These are phyloP conservation scores for Mediolabrus comicus DNA, from an alignment of 108 stramenopile genomes.

Conservation along the genomic window DNA sequence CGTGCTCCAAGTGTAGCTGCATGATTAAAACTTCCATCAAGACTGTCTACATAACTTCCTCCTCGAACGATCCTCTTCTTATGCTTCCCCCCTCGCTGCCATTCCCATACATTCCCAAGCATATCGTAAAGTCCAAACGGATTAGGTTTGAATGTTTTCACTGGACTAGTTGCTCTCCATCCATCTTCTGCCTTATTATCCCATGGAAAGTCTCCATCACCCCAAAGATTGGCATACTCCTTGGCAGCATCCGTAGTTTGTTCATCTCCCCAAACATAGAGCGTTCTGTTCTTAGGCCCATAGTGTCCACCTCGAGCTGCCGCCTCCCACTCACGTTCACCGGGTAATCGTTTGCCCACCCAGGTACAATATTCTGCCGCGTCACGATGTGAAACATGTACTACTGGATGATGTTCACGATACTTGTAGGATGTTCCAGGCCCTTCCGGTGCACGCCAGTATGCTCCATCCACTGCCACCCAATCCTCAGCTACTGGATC, in stretches of 20 bases:
- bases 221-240: slow-evolving; percentile 80
- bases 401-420: slow-evolving; percentile 88
- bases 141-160: slow-evolving; percentile 83
- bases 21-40: slow-evolving; percentile 85
- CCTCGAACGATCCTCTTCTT: slow-evolving; percentile 87
- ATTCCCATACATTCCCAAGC: slow-evolving; percentile 95
- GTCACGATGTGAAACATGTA: slow-evolving; percentile 92
- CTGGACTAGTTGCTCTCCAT: slow-evolving; percentile 82
- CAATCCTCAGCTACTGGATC: slow-evolving; percentile 87
- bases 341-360: slow-evolving; percentile 85
- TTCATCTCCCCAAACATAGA: slow-evolving; percentile 76
- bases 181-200: slow-evolving; percentile 85
- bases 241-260: slow-evolving; percentile 53
- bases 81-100: slow-evolving; percentile 89
- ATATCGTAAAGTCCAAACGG: slow-evolving; percentile 84
- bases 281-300: slow-evolving; percentile 74
- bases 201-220: slow-evolving; percentile 74
- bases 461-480: slow-evolving; percentile 90
- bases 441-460: slow-evolving; percentile 92
- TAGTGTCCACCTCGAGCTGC: slow-evolving; percentile 83
- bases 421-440: slow-evolving; percentile 75
- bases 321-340: slow-evolving; percentile 93
- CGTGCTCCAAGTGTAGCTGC: slow-evolving; percentile 83
- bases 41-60: slow-evolving; percentile 82
- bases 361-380: slow-evolving; percentile 94